A percentile compares a stretch with the other conserved stretches of the same genome.
Conservation (phyloP, 371 early-diverging fungal genomes). For the Mortierella sp. region DNA sequence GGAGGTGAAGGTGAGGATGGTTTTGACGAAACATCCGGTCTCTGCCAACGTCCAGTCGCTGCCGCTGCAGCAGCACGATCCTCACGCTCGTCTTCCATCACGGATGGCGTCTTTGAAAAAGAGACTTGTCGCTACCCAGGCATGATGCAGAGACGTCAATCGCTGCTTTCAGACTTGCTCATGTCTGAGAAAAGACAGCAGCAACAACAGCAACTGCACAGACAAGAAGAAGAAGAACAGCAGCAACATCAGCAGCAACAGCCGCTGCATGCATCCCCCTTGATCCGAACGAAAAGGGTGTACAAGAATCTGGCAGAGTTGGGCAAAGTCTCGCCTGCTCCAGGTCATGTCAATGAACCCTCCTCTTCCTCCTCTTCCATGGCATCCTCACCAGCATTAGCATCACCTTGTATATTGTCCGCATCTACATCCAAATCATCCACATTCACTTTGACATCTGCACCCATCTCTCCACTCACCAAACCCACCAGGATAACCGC, state of each 20-base stretch:
- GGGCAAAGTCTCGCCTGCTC: slow-evolving; percentile 3
- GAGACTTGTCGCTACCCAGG: too few species aligned
- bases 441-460: not conserved
- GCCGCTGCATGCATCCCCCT: not conserved
- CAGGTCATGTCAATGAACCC: too few species aligned
- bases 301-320: slow-evolving; percentile 30
- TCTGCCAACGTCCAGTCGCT: too few species aligned
- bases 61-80: too few species aligned
- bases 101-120: too few species aligned
- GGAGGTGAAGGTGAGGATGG: slow-evolving; percentile 6
- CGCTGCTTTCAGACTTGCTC: slow-evolving; percentile 28
- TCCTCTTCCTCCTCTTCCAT: too few species aligned
- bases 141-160: slow-evolving; percentile 22
- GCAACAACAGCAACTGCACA: slow-evolving; percentile 2
- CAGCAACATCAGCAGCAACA: not conserved
- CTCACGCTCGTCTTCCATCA: too few species aligned
- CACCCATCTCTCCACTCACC: too few species aligned
- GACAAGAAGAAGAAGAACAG: not conserved
- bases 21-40: slow-evolving; percentile 2
- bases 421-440: slow-evolving; percentile 5
- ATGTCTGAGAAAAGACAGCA: slow-evolving; percentile 27
- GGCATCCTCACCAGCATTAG: not conserved
- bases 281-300: slow-evolving; percentile 25
- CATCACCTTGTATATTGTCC: slow-evolving; percentile 12
- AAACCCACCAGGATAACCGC: too few species aligned